A percentile compares a stretch with the other conserved stretches of the same genome.
Evolutionary conservation across 441 rosid genomes (phyloP).

Genomic region (Oxalis stricta): DNA sequence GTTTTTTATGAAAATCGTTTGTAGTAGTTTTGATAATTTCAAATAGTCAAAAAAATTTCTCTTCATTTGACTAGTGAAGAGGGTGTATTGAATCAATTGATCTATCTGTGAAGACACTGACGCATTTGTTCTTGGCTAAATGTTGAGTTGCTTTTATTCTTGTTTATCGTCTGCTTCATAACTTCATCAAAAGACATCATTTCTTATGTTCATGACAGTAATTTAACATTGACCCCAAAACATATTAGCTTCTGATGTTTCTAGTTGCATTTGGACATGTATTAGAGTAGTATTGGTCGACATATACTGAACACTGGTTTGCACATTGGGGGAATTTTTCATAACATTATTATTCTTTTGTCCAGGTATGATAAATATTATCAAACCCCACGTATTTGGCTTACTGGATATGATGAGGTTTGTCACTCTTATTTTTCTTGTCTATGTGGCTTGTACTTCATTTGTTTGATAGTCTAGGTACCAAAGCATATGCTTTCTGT

Average conservation of each 20-base stretch:
- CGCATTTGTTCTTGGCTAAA: not conserved
- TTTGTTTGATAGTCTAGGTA: slow-evolving; percentile 1
- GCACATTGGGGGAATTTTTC: not conserved
- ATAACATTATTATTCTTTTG: not conserved
- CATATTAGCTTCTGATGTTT: not conserved
- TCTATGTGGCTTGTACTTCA: slow-evolving; percentile 12
- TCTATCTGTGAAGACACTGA: too few relatives aligned
- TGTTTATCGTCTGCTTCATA: too few relatives aligned
- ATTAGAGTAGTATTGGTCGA: not conserved
- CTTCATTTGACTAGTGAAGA: too few relatives aligned
- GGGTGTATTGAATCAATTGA: too few relatives aligned
- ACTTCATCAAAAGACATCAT: too few relatives aligned
- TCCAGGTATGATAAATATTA: slow-evolving; percentile 94
- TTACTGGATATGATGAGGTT: slow-evolving; percentile 99
- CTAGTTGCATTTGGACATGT: not conserved
- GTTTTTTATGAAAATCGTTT: too few relatives aligned
- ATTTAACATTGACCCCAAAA: too few relatives aligned
- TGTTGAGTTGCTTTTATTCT: too few relatives aligned
- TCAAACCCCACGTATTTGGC: slow-evolving; percentile 99
- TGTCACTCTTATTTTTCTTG: not conserved
- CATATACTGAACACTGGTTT: not conserved
- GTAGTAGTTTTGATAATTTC: too few relatives aligned
- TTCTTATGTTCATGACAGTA: too few relatives aligned
- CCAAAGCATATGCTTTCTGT: not conserved
- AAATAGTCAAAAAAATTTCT: too few relatives aligned